phyloP scores from a whole-genome alignment of 805 yeast species.

The Sungouiella thailandica region DNA sequence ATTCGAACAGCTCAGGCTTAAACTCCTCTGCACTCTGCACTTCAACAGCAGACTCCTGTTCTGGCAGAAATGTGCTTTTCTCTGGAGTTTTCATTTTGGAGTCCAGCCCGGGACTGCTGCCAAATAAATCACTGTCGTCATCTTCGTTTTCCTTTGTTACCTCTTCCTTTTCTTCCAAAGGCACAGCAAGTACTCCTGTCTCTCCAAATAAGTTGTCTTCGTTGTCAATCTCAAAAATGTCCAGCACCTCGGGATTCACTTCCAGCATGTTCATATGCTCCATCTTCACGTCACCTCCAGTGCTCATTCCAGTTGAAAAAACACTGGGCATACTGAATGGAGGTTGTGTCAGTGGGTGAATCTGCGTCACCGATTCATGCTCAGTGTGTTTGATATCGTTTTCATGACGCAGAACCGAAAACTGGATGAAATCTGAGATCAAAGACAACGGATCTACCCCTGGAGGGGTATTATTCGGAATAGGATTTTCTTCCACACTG shows the following conservation, averaged over 20 bases:
- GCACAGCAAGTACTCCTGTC: neutral
- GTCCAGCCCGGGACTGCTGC: slow-evolving; percentile 13
- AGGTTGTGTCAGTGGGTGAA: too few relatives aligned
- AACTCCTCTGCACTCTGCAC: too few relatives aligned
- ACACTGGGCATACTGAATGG: slow-evolving; percentile 16
- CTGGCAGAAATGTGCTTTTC: too few relatives aligned
- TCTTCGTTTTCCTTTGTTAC: slow-evolving; percentile 1
- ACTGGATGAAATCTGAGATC: slow-evolving; percentile 27
- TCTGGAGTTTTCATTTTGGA: too few relatives aligned
- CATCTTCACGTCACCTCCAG: slow-evolving; percentile 7
- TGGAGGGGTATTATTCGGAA: neutral
- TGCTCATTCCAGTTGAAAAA: slow-evolving; percentile 5
- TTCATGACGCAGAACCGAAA: slow-evolving; percentile 1
- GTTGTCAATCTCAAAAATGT: slow-evolving; percentile 1
- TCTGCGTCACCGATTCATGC: too few relatives aligned
- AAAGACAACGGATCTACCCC: slow-evolving; percentile 26
- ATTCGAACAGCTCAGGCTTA: neutral
- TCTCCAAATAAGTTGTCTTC: neutral
- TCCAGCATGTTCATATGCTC: slow-evolving; percentile 7
- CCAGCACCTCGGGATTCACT: neutral
- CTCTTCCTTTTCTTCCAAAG: neutral
- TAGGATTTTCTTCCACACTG: slow-evolving; percentile 5
- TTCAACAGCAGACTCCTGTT: too few relatives aligned
- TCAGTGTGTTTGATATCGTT: slow-evolving; percentile 1
- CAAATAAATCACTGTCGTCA: slow-evolving; percentile 14